Evolutionary conservation across 768 basidiomycete species (phyloP), one percentile per base, ranked within the genome.

Genomic region (Pseudohyphozyma bogoriensis): DNA sequence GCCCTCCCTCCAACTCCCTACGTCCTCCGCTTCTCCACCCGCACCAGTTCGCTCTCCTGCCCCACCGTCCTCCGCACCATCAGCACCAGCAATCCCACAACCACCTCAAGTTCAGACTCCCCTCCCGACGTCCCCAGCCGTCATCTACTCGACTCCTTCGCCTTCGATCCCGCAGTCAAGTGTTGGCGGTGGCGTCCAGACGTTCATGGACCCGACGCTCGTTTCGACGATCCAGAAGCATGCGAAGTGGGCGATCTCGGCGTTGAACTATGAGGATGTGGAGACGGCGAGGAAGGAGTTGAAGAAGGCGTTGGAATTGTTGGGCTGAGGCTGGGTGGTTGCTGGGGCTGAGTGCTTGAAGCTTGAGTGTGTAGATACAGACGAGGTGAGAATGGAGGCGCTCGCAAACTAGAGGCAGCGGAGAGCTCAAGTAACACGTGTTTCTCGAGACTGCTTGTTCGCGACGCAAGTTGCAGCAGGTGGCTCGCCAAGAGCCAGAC

Each of bases 221-320:
- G 79, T 95, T 29, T 78, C 83, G 24, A 82, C 85, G 63, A 82
- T 82, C 18, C 92, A 99, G 78, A 95, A 87, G 71, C 90, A 92
- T 68, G 90, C 90, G 67, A 80, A 81, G 55, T 95, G 86, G 75
- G 93, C 93, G 10, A 88, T 96, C 59, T 89, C 87, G 33, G 83
- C 95, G n/a, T 77, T 99, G 56, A 90, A 96, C 71, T 96, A 92
- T 72, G 93, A 97, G 71, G 93, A 99, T 73, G 78, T 79, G 13
- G 85, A 86, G 64, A 86, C 87, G 68, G 93, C 93, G 22, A 79
- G 81, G 70, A 84, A 80, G 71, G 90, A 99, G 74, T 74, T 99
- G 66, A 78, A 81, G 65, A 78, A 80, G 37, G 93, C 93, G 18
- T 74, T 99, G 59, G 71, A 60, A 28, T 63, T 74, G 56, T 59